These are phyloP conservation scores for Peronospora destructor DNA, from an alignment of 352 stramenopile genomes.

Conservation along the genomic window DNA sequence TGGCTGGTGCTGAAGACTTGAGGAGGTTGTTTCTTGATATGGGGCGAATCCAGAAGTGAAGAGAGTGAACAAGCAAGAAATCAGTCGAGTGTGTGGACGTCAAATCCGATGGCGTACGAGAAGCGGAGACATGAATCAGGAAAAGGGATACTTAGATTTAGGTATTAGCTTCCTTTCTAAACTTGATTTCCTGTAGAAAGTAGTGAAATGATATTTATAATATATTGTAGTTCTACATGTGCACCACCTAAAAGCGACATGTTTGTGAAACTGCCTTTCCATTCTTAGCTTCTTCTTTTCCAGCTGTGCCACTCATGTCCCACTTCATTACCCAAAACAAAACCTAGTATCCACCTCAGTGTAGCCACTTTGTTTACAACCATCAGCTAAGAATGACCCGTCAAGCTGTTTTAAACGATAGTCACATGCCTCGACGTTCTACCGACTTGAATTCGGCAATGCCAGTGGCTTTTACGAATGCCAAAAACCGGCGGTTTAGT, in stretches of 20 bases:
- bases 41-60: slow-evolving; percentile 14
- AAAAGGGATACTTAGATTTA: no score
- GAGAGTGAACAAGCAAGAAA: slow-evolving; percentile 6
- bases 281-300: no score
- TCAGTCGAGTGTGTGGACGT: slow-evolving; percentile 4
- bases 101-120: no score
- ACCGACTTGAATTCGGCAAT: slow-evolving; percentile 1
- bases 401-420: slow-evolving; percentile 2
- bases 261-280: no score
- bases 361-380: neutral
- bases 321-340: slow-evolving; percentile 14
- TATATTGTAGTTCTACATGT: no score
- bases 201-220: no score
- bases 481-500: slow-evolving; percentile 24
- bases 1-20: neutral
- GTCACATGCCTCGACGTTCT: slow-evolving; percentile 10
- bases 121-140: no score
- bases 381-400: slow-evolving; percentile 7
- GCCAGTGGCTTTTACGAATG: neutral
- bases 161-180: no score
- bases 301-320: no score
- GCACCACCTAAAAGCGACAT: no score
- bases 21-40: neutral
- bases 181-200: no score
- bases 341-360: slow-evolving; percentile 4